Conservation (phyloP, 305 asterid species). For the Fraxinus xanthoxyloides region DNA sequence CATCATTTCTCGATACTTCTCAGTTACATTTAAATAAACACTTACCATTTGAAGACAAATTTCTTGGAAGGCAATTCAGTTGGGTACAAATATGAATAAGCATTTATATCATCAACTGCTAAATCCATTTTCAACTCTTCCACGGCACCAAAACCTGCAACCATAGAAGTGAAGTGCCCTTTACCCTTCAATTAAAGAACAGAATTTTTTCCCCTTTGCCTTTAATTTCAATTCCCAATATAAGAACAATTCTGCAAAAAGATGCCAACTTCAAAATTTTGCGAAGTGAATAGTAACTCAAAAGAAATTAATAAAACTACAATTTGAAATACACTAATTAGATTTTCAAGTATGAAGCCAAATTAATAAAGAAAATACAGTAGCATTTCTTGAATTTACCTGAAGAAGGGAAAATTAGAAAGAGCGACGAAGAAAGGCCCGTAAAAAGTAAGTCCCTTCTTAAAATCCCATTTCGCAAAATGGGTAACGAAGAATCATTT, state of each 20-base stretch:
- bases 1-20: neutral
- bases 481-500: slow-evolving; percentile 36
- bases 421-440: slow-evolving; percentile 67
- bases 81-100: slow-evolving; percentile 84
- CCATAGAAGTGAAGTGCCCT: neutral
- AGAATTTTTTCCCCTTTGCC: neutral
- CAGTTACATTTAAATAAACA: neutral
- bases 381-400: slow-evolving; percentile 36
- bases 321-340: neutral
- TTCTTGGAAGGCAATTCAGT: slow-evolving; percentile 59
- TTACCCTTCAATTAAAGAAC: neutral
- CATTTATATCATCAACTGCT: slow-evolving; percentile 68
- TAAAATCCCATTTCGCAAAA: slow-evolving; percentile 39
- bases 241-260: neutral
- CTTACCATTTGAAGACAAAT: slow-evolving; percentile 80
- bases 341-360: neutral
- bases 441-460: slow-evolving; percentile 67
- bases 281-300: neutral
- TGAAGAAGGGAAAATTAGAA: slow-evolving; percentile 49
- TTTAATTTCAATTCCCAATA: neutral
- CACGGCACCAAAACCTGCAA: slow-evolving; percentile 54
- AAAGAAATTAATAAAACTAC: neutral
- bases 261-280: neutral
- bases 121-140: slow-evolving; percentile 67
- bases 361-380: neutral